A percentile compares a stretch with the other conserved stretches of the same genome.
Conservation (phyloP, 106 monocot species). For the Cymbidium sinense region DNA sequence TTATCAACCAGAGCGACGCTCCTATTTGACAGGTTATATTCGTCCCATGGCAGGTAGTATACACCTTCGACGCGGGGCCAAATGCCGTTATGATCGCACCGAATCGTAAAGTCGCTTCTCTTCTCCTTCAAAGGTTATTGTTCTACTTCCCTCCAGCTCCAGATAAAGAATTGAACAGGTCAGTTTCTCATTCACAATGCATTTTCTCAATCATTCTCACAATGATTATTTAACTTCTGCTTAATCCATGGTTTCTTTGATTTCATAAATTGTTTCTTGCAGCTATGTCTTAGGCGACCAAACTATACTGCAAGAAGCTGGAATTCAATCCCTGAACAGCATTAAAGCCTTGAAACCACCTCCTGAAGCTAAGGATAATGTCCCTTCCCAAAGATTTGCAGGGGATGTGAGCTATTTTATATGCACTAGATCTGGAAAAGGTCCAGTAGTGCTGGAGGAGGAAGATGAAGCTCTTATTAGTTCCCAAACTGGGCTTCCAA, state of each 20-base stretch:
- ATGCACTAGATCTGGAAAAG: conserved; percentile 77
- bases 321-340: conserved; percentile 49
- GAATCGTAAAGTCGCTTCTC: conserved; percentile 45
- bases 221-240: neutral
- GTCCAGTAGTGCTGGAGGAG: conserved; percentile 50
- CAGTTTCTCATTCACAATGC: neutral
- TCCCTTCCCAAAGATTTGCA: conserved; percentile 32
- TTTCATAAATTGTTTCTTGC: conserved; percentile 13
- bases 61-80: conserved; percentile 95
- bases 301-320: conserved; percentile 75
- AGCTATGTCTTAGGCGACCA: conserved; percentile 86
- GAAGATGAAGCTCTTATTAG: conserved; percentile 56
- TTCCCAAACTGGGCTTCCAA: conserved; percentile 69
- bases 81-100: conserved; percentile 84
- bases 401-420: conserved; percentile 93
- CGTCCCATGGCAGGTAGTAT: conserved; percentile 50
- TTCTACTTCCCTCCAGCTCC: conserved; percentile 74
- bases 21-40: neutral
- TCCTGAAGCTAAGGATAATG: conserved; percentile 47
- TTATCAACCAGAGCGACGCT: too few species aligned
- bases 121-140: conserved; percentile 71
- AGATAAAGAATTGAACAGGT: conserved; percentile 56
- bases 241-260: too few species aligned
- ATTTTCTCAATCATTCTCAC: neutral
- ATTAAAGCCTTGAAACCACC: conserved; percentile 56